These are phyloP conservation scores for Scheffersomyces amazonensis DNA, from an alignment of 805 yeast species.

Conservation along the genomic window DNA sequence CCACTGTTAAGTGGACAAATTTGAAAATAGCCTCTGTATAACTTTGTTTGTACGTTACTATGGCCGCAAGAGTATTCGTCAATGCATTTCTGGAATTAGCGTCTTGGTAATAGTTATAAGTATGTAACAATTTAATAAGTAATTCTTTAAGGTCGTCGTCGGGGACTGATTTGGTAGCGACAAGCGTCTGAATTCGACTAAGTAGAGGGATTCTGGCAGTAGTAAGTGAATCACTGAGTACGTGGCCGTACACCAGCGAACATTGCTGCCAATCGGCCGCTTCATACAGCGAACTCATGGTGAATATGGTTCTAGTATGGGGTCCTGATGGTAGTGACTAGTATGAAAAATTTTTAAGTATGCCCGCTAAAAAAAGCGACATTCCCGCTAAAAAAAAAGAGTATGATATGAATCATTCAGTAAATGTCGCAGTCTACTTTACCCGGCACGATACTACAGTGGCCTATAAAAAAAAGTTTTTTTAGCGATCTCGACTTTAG, in stretches of 20 bases:
- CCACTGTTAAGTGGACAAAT: slow-evolving; percentile 33
- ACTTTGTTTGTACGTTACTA: slow-evolving; percentile 29
- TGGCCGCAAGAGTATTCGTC: slow-evolving; percentile 32
- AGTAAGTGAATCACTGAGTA: slow-evolving; percentile 29
- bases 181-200: slow-evolving; percentile 19
- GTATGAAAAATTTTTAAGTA: no score
- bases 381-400: no score
- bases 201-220: slow-evolving; percentile 33
- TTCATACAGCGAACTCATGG: background rate
- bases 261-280: background rate
- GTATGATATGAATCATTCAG: no score
- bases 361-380: no score
- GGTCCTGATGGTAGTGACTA: no score
- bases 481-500: background rate
- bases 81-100: slow-evolving; percentile 44
- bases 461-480: no score
- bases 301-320: no score
- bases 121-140: slow-evolving; percentile 36
- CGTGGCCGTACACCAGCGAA: background rate
- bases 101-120: slow-evolving; percentile 53
- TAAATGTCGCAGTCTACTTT: no score
- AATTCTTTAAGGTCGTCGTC: slow-evolving; percentile 16
- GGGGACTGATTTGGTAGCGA: slow-evolving; percentile 22
- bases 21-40: slow-evolving; percentile 33
- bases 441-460: no score